Evolutionary conservation across 345 rosid genomes (phyloP), one percentile per base, ranked within the genome.

Genomic region (Triadica sebifera): DNA sequence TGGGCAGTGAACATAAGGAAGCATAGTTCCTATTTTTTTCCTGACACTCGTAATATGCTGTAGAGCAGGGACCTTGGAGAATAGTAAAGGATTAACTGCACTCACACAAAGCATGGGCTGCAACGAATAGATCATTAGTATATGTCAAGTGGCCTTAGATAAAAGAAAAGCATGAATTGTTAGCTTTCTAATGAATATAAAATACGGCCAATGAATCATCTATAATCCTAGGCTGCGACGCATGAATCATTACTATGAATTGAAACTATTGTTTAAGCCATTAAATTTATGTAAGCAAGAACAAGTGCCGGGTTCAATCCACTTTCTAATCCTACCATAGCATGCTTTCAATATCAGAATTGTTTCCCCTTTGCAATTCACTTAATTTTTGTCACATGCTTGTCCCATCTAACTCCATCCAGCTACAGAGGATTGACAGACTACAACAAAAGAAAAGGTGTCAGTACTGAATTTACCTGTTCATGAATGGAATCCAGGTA

Each of bases 61-160:
- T 73, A 95, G 86, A n/a, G 94, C 91, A 72, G 98, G 98, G 71
- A 95, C 92, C 86, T 84, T 95, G 4, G 98, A 81, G 79, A 89
- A 93, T 65, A 93, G 85, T 77, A 90, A 83, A 71, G 99, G 98
- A 82, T 93, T 95, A 55, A 95, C 97, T 2, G 98, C 99, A 83
- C 98, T 91, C 34, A 91, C 94, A 77, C 97, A 91, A 61, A 93
- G 98, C 98, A 93, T 84, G 67, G 97, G 95, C 97, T 93, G 94
- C 89, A 85, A 67, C 24, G 80, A 16, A 81, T 75, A 58, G 71
- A 74, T 72, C 43, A 51, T 73, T 37, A 75, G 15, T 38, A 67
- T 61, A 75, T 71, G 59, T 71, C 29, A 68, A 67, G 75, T 55
- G 47, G 65, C 66, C 38, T 75, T 66, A 57, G 55, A 47, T 60